Base-by-base conservation (phyloP, 106 monocot species). In the Platanthera zijinensis region DNA sequence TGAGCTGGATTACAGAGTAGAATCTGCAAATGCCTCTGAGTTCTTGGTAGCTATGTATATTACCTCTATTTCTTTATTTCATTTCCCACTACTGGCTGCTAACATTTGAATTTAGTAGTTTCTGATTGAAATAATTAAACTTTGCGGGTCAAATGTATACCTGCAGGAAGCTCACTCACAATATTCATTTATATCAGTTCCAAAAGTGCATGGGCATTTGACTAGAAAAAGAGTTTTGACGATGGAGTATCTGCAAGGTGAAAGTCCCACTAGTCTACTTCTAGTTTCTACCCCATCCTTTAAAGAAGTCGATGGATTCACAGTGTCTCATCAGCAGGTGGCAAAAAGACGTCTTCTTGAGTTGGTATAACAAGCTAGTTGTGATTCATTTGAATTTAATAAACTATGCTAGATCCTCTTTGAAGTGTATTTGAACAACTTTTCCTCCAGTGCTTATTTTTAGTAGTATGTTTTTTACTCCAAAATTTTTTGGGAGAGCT, bases 11-110 rank as follows among this genome's bases (percentile, higher is more conserved):
- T 96, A 96, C 82, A 87, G 52, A 75, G 67, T 87, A 74, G 96
- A 96, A 90, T 92, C 96, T 69, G 82, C 86, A 73, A 96, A 96
- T 90, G 92, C 90, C 48, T 82, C 84, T 46, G 86, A 89, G 67
- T 96, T 96, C 72, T 51, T 75, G 90, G 96, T 96, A 90, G 17
- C 59, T 67, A 1, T 69, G 47, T 13, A 70, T 70, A 48, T 48
- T 70, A 15, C 45, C 13, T 46, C 10, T 18, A 10, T 46, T 14
- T 47, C 48, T 70, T 48, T 48, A 11, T 67, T 39, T 32, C 15
- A 48, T 70, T 48, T 70, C 47, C 48, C 17, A 47, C 70, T 47
- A 48, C 28, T 48, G 70, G 0, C 7, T 67, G 71, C 57, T 59
- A 59, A 59, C 18, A 19, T 59, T 21, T 32, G 1, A 46, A 57